phyloP scores from a whole-genome alignment of 345 rosid genomes.

The Theobroma cacao region DNA sequence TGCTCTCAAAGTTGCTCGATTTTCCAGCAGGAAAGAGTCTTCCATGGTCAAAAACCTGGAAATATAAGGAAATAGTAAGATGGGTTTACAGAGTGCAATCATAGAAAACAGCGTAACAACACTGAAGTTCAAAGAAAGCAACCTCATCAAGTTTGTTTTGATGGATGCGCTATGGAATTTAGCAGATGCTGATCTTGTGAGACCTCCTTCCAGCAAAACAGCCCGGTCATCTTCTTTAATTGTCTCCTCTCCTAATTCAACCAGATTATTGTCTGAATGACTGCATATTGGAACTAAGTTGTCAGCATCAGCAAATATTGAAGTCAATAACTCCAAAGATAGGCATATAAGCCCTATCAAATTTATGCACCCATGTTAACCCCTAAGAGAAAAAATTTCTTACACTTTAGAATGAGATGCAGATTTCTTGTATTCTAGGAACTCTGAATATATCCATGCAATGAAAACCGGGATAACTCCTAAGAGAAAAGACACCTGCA shows the following conservation, averaged over 20 bases:
- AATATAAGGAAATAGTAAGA: constrained; percentile 19
- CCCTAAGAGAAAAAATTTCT: constrained; percentile 27
- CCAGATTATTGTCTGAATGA: constrained; percentile 85
- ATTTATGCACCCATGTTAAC: background rate
- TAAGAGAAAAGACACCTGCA: constrained; percentile 84
- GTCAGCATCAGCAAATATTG: constrained; percentile 15
- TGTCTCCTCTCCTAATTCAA: constrained; percentile 62
- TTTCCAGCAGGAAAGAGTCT: constrained; percentile 87
- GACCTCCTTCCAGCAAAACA: constrained; percentile 91
- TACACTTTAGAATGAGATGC: constrained; percentile 71
- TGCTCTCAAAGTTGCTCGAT: constrained; percentile 78
- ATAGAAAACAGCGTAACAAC: background rate
- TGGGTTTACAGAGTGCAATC: constrained; percentile 8
- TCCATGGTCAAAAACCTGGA: constrained; percentile 89
- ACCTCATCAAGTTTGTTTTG: constrained; percentile 80
- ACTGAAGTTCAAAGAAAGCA: constrained; percentile 4
- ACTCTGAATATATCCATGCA: constrained; percentile 92
- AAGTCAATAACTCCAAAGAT: background rate
- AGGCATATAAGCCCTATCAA: background rate
- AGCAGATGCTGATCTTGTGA: constrained; percentile 69
- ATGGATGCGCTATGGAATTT: constrained; percentile 59
- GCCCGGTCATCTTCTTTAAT: constrained; percentile 79
- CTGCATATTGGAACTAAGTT: constrained; percentile 42
- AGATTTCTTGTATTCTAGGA: constrained; percentile 63
- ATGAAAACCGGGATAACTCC: constrained; percentile 77